Evolutionary conservation across 345 rosid genomes (phyloP).

Genomic region (Arabis alpina): DNA sequence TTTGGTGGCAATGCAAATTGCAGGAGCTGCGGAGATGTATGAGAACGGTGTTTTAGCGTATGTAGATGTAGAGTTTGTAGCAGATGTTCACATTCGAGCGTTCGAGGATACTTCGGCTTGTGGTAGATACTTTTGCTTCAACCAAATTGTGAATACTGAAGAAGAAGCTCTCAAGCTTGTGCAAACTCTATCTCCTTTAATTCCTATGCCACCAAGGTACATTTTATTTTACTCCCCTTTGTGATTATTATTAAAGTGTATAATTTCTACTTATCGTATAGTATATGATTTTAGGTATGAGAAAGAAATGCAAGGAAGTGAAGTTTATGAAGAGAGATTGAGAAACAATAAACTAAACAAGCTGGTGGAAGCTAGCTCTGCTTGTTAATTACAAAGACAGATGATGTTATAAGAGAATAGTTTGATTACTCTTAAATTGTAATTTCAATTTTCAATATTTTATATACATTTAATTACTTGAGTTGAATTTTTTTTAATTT

Average conservation of each 20-base stretch:
- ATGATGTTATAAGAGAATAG: background rate
- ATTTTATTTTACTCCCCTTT: background rate
- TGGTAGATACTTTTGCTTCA: slow-evolving; percentile 88
- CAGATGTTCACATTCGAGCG: slow-evolving; percentile 72
- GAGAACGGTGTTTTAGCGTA: slow-evolving; percentile 79
- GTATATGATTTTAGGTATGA: slow-evolving; percentile 44
- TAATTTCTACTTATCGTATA: background rate
- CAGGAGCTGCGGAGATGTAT: slow-evolving; percentile 91
- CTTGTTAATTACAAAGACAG: slow-evolving; percentile 36
- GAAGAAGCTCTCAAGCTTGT: slow-evolving; percentile 69
- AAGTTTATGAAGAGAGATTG: slow-evolving; percentile 64
- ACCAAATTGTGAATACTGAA: slow-evolving; percentile 63
- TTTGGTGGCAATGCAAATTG: slow-evolving; percentile 18
- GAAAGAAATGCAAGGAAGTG: slow-evolving; percentile 58
- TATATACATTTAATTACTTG: background rate
- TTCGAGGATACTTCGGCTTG: slow-evolving; percentile 68
- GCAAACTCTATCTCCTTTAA: slow-evolving; percentile 62
- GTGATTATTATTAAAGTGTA: background rate
- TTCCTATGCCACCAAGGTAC: slow-evolving; percentile 71
- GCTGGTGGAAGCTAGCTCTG: slow-evolving; percentile 66
- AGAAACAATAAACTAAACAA: slow-evolving; percentile 66
- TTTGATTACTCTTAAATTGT: background rate
- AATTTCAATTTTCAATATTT: background rate
- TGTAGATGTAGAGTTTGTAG: slow-evolving; percentile 68
- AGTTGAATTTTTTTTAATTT: background rate